Conservation (phyloP, 2,329 filamentous ascomycete species). For the Ophiocordyceps camponoti-leonardi region DNA sequence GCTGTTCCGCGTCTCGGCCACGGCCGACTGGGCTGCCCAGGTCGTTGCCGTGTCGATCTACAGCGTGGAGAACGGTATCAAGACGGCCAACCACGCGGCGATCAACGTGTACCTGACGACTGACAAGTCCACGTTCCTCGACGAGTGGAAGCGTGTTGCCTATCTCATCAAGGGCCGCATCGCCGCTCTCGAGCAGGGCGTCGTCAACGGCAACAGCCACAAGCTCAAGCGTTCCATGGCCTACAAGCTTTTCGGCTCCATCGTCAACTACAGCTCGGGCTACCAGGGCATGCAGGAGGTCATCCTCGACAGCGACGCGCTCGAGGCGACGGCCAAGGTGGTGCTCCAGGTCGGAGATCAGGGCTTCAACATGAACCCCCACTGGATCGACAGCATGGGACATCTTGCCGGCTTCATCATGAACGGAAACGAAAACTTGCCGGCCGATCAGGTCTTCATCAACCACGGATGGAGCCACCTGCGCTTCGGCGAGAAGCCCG, state of each 20-base stretch:
- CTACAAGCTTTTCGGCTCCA: constrained; percentile 47
- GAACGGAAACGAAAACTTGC: constrained; percentile 36
- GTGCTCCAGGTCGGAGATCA: constrained; percentile 17
- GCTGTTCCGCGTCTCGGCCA: constrained; percentile 4
- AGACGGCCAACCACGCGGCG: constrained; percentile 5
- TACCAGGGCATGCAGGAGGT: constrained; percentile 44
- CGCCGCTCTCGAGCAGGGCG: constrained; percentile 4
- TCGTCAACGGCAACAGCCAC: constrained; percentile 22
- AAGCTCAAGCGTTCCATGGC: constrained; percentile 11
- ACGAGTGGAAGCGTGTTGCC: constrained; percentile 7
- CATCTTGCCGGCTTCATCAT: constrained; percentile 45
- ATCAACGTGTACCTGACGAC: constrained; percentile 1
- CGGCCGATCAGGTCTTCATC: constrained; percentile 39
- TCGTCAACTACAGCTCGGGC: constrained; percentile 36
- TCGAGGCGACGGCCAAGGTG: constrained; percentile 21
- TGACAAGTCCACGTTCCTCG: constrained; percentile 1
- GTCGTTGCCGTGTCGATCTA: constrained; percentile 5
- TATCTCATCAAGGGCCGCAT: constrained; percentile 50
- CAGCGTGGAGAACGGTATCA: constrained; percentile 7
- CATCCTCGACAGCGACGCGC: constrained; percentile 20
- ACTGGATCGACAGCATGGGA: constrained; percentile 42
- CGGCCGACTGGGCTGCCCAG: neutral
- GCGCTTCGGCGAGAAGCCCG: neutral
- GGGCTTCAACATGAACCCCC: constrained; percentile 1
- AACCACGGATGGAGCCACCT: constrained; percentile 39